phyloP scores from a whole-genome alignment of 2,329 filamentous ascomycete species.

The Capronia epimyces region DNA sequence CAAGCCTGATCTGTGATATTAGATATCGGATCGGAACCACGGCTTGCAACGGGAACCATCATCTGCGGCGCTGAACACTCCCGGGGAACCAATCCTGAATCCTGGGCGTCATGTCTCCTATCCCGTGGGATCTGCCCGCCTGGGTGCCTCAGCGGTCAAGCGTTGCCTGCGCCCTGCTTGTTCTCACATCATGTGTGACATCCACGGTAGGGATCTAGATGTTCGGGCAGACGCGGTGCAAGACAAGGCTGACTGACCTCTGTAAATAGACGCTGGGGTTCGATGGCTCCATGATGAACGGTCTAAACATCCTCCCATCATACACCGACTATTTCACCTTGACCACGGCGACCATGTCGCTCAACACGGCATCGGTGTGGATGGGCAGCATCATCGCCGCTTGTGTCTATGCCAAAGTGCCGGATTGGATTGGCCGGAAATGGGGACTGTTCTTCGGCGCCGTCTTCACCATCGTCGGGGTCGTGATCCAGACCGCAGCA shows the following conservation, averaged over 20 bases:
- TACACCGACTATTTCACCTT: conserved; percentile 55
- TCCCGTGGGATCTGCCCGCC: conserved; percentile 15
- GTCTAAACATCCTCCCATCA: conserved; percentile 52
- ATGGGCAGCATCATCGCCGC: conserved; percentile 48
- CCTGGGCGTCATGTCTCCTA: conserved; percentile 2
- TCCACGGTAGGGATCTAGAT: no score
- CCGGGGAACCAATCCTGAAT: no score
- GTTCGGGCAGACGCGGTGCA: no score
- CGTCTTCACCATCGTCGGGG: conserved; percentile 42
- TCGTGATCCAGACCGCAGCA: conserved; percentile 45
- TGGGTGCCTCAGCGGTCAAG: conserved; percentile 12
- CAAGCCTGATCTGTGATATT: no score
- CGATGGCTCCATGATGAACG: conserved; percentile 52
- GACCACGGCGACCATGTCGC: conserved; percentile 48
- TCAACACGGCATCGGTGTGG: conserved; percentile 54
- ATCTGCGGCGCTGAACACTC: no score
- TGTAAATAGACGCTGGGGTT: conserved; percentile 35
- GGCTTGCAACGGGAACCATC: no score
- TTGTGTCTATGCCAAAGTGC: conserved; percentile 40
- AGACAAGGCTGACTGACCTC: no score
- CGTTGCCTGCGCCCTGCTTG: conserved; percentile 10
- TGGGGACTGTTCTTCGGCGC: conserved; percentile 42
- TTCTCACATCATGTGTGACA: conserved; percentile 22
- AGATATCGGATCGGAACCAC: no score
- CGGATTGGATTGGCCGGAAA: conserved; percentile 43